These are phyloP conservation scores for Aspergillus fijiensis DNA, from an alignment of 2,329 filamentous ascomycete species.

Conservation along the genomic window DNA sequence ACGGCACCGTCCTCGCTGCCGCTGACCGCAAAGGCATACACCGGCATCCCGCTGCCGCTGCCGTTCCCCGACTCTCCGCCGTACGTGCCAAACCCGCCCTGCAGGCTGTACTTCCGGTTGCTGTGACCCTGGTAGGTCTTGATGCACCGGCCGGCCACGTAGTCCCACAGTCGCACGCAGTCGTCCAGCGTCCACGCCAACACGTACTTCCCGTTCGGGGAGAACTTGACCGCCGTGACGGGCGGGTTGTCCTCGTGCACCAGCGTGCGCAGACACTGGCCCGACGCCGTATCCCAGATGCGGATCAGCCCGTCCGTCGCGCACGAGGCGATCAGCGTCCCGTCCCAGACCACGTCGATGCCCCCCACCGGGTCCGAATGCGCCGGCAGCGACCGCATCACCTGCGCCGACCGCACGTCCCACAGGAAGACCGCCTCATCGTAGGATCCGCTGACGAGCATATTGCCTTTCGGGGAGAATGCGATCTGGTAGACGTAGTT, in stretches of 20 bases:
- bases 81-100: slow-evolving; percentile 76
- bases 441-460: slow-evolving; percentile 90
- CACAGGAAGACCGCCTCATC: slow-evolving; percentile 96
- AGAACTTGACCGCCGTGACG: slow-evolving; percentile 86
- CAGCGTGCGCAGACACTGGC: slow-evolving; percentile 89
- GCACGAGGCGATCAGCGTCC: slow-evolving; percentile 87
- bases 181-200: slow-evolving; percentile 89
- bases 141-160: slow-evolving; percentile 83
- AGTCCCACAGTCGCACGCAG: slow-evolving; percentile 91
- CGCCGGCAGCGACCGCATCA: slow-evolving; percentile 88
- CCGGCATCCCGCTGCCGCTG: slow-evolving; percentile 24
- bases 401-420: slow-evolving; percentile 83
- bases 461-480: slow-evolving; percentile 97
- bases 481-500: slow-evolving; percentile 94
- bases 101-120: slow-evolving; percentile 82
- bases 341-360: slow-evolving; percentile 89
- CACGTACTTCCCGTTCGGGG: slow-evolving; percentile 89
- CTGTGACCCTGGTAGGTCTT: slow-evolving; percentile 96
- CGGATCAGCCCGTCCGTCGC: slow-evolving; percentile 88
- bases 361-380: slow-evolving; percentile 93
- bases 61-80: slow-evolving; percentile 26
- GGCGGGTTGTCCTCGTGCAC: slow-evolving; percentile 95
- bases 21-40: slow-evolving; percentile 67
- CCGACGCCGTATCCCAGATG: slow-evolving; percentile 93
- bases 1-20: slow-evolving; percentile 86